Evolutionary conservation across 2,329 filamentous ascomycete genomes (phyloP), one percentile per base, ranked within the genome.

Genomic region (Xylaria sp.): DNA sequence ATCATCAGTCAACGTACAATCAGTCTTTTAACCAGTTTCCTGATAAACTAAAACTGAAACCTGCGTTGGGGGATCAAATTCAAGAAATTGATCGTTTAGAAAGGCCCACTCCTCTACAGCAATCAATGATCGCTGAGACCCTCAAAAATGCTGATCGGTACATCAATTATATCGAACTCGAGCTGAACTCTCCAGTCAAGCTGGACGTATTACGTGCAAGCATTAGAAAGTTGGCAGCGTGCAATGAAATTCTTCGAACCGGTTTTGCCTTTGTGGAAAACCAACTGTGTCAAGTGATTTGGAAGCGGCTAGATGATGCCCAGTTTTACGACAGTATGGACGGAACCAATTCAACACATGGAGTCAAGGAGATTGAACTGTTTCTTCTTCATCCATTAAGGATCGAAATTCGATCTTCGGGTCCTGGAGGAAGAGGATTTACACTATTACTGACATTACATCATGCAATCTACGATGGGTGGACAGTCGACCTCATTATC

Each of bases 391-490:
- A 62, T 2, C 93, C 94, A 0, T 82, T 94, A 15, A 80, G 78
- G 18, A 80, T 94, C n/a, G 86, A 92, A 68, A 80, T 94, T 1
- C 67, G 54, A 13, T 66, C 5, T 2, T 39, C 3, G 49, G 63
- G 9, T 39, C 61, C 8, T 20, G 72, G 20, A 59, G 76, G 4
- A 65, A 71, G 57, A 64, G 77, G 2, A 74, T 77, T 39, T 73
- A 82, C 3, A 78, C 78, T 68, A 79, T 87, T 12, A 62, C 93
- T 54, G 84, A 91, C 74, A 13, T 83, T 97, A 0, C 94, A 97
- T 77, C 94, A 98, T 79, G 90, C 93, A 0, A 78, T 97, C 0
- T 98, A 97, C 76, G 94, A 98, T 79, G 94, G 94, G n/a, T 98
- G 94, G 94, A 94, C 94, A 0, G 86, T 94, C 76, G 92, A 97